Base-by-base conservation (phyloP, 768 basidiomycete genomes). In the Lactarius tabidus region DNA sequence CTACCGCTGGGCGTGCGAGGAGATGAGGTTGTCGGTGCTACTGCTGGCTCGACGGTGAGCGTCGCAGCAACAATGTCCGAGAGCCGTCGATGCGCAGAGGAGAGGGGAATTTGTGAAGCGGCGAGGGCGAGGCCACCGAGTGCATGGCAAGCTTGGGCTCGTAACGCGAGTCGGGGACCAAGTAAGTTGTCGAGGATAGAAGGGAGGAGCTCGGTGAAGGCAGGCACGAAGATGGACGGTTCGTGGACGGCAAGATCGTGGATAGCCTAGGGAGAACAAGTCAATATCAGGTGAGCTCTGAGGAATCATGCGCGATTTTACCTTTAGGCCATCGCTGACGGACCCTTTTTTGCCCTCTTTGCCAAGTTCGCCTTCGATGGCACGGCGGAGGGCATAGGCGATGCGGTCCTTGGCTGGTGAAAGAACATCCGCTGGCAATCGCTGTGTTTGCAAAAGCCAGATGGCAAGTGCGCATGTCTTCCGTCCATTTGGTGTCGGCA, bases 291-390 rank as follows among this genome's bases (percentile, higher is more conserved):
- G 57, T 45, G 52, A 51, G n/a, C 43, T 1, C 28, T 12, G 8
- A 36, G 7, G 41, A 48, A 51, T 57, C 62, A 59, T 12, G 61
- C n/a, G 53, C 3, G 15, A 48, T 43, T n/a, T 52, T 72, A 88
- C 91, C 82, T 87, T 90, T 54, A 92, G 79, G 26, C 89, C 90
- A 73, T 94, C 91, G 38, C 82, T 88, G 1, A 80, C 82, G 5
- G 91, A 85, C 0, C 92, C 92, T 71, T 91, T 93, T 79, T 93
- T 93, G 12, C 92, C 92, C 73, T 94, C 92, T 72, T 90, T 91
- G 6, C 92, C 92, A 17, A 93, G 82, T 67, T 93, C 88, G 8
- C 92, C 92, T 61, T 90, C 88, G 64, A 94, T 82, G 29, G 88
- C 92, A 52, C 91, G 85, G 58, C 85, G 81, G 23, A 93, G 72